phyloP scores from a whole-genome alignment of 331 rosid genomes.

The Erythrophleum ivorense region DNA sequence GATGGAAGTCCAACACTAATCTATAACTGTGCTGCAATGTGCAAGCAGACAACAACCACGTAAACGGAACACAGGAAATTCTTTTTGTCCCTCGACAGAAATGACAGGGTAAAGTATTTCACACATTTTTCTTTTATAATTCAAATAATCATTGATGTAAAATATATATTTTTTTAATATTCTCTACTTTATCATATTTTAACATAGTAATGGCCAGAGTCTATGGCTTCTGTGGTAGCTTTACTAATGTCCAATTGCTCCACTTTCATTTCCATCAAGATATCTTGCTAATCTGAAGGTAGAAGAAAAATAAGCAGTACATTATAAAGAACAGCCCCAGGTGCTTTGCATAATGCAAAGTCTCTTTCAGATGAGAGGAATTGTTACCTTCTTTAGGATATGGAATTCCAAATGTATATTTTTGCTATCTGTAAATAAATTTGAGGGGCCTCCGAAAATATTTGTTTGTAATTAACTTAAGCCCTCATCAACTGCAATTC shows the following conservation, averaged over 20 bases:
- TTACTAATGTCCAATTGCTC: slow-evolving; percentile 22
- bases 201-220: slow-evolving; percentile 5
- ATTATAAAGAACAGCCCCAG: not conserved
- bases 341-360: not conserved
- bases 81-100: slow-evolving; percentile 7
- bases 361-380: not conserved
- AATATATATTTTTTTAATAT: not conserved
- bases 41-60: slow-evolving; percentile 8
- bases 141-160: slow-evolving; percentile 6
- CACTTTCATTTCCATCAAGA: slow-evolving; percentile 8
- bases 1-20: not conserved
- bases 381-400: not conserved
- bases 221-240: slow-evolving; percentile 12
- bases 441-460: slow-evolving; percentile 1
- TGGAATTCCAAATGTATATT: slow-evolving; percentile 25
- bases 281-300: slow-evolving; percentile 1
- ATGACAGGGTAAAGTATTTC: slow-evolving; percentile 4
- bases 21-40: not conserved
- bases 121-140: slow-evolving; percentile 5
- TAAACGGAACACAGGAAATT: not conserved
- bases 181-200: not conserved
- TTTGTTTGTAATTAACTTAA: not conserved
- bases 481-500: slow-evolving; percentile 13
- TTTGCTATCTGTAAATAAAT: not conserved
- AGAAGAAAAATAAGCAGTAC: not conserved